Percentiles rank a stretch among this genome's conserved stretches.
Evolutionary conservation across 495 filamentous ascomycete genomes (phyloP).

Genomic region (Annulohypoxylon maeteangense): DNA sequence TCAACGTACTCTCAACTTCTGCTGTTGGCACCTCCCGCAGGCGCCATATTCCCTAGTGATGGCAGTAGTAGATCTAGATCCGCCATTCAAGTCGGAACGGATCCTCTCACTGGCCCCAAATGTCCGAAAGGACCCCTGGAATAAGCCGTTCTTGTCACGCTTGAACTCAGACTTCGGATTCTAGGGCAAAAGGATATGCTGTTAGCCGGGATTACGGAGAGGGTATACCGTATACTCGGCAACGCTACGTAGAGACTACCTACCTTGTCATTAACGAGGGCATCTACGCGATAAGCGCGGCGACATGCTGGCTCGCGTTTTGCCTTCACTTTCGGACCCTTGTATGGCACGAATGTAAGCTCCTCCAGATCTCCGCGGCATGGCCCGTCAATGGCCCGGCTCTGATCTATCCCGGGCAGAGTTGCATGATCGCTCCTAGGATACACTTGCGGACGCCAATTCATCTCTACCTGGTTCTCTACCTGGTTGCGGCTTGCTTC

Average conservation of each 20-base stretch:
- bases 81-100: constrained; percentile 13
- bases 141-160: constrained; percentile 15
- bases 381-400: not conserved
- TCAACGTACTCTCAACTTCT: constrained; percentile 13
- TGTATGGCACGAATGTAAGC: constrained; percentile 22
- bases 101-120: constrained; percentile 23
- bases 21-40: constrained; percentile 14
- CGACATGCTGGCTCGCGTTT: constrained; percentile 4
- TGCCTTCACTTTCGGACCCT: constrained; percentile 7
- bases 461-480: not conserved
- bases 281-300: constrained; percentile 22
- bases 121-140: constrained; percentile 18
- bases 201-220: constrained; percentile 9
- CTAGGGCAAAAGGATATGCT: not conserved
- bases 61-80: constrained; percentile 17
- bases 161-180: constrained; percentile 25
- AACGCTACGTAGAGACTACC: not conserved
- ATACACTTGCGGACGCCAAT: constrained; percentile 1
- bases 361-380: not conserved
- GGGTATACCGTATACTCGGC: not conserved
- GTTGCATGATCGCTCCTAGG: constrained; percentile 4
- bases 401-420: constrained; percentile 6
- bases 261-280: constrained; percentile 24
- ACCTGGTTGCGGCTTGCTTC: not conserved
- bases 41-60: constrained; percentile 20